Percentiles rank a stretch among this genome's conserved stretches.
Evolutionary conservation across 1,139 yeast species (phyloP).

Genomic region (Nakaseomyces uthaithaninus): DNA sequence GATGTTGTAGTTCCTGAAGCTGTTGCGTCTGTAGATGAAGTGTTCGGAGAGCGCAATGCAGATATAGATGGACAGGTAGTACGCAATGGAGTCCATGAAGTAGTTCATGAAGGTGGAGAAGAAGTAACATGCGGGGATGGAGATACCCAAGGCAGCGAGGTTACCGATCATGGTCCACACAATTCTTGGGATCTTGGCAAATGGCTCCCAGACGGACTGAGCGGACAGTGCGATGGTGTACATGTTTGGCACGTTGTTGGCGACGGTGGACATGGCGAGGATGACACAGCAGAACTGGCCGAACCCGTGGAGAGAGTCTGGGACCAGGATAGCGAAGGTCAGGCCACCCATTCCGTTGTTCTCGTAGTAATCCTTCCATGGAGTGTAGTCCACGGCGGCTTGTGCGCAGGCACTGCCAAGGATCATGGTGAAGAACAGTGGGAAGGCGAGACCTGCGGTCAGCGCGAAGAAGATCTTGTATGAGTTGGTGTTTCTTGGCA

Average conservation of each 20-base stretch:
- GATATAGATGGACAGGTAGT: constrained; percentile 82
- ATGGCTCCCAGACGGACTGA: constrained; percentile 71
- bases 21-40: constrained; percentile 55
- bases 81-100: constrained; percentile 85
- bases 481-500: constrained; percentile 53
- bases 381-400: constrained; percentile 38
- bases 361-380: constrained; percentile 40
- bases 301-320: constrained; percentile 74
- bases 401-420: constrained; percentile 85
- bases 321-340: constrained; percentile 66
- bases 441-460: constrained; percentile 52
- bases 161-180: constrained; percentile 75
- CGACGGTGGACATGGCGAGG: constrained; percentile 73
- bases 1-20: constrained; percentile 54
- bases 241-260: constrained; percentile 89
- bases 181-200: constrained; percentile 68
- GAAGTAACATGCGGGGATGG: constrained; percentile 77
- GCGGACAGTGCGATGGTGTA: constrained; percentile 81
- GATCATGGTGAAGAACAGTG: constrained; percentile 64
- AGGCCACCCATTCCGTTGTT: constrained; percentile 66
- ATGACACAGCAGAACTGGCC: constrained; percentile 86
- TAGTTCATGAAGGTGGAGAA: constrained; percentile 68
- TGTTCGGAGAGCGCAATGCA: constrained; percentile 70
- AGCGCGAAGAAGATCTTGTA: constrained; percentile 56
- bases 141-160: constrained; percentile 69